phyloP scores from a whole-genome alignment of 352 stramenopile species.

The Discostella stelligera region DNA sequence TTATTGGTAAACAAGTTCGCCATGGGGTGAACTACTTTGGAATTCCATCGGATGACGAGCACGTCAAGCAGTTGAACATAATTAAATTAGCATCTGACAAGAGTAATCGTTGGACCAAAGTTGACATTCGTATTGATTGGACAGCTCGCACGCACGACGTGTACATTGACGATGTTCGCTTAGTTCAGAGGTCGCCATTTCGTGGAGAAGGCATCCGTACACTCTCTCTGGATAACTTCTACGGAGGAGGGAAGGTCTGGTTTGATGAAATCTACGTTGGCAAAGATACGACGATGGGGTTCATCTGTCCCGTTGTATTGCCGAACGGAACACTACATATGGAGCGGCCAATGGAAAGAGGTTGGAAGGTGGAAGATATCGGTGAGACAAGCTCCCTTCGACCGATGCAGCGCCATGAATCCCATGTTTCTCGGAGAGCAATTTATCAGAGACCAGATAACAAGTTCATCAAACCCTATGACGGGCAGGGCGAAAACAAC shows the following conservation, averaged over 20 bases:
- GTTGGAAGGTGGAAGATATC: conserved; percentile 65
- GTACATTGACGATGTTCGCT: conserved; percentile 88
- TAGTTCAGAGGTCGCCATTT: conserved; percentile 81
- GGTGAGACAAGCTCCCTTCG: conserved; percentile 46
- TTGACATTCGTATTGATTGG: conserved; percentile 92
- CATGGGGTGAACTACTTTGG: conserved; percentile 80
- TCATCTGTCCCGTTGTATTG: conserved; percentile 84
- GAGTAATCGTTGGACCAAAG: conserved; percentile 89
- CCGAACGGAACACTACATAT: conserved; percentile 48
- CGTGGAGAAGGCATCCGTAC: conserved; percentile 36
- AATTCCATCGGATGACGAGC: conserved; percentile 50
- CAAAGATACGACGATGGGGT: conserved; percentile 88
- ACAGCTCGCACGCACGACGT: conserved; percentile 84
- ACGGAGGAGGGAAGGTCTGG: conserved; percentile 73
- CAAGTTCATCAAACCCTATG: conserved; percentile 83
- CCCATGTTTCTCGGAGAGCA: conserved; percentile 84
- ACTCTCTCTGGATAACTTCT: conserved; percentile 47
- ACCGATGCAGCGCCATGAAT: conserved; percentile 86
- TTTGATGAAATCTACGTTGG: conserved; percentile 96
- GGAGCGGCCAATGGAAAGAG: conserved; percentile 60
- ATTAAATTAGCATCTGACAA: conserved; percentile 55
- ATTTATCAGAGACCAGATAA: conserved; percentile 84
- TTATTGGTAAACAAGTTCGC: conserved; percentile 51
- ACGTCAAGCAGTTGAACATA: conserved; percentile 41
- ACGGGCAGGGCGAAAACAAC: conserved; percentile 84